These are phyloP conservation scores for Selaginella moellendorffii DNA, from an alignment of 75 land plant species.

Conservation along the genomic window DNA sequence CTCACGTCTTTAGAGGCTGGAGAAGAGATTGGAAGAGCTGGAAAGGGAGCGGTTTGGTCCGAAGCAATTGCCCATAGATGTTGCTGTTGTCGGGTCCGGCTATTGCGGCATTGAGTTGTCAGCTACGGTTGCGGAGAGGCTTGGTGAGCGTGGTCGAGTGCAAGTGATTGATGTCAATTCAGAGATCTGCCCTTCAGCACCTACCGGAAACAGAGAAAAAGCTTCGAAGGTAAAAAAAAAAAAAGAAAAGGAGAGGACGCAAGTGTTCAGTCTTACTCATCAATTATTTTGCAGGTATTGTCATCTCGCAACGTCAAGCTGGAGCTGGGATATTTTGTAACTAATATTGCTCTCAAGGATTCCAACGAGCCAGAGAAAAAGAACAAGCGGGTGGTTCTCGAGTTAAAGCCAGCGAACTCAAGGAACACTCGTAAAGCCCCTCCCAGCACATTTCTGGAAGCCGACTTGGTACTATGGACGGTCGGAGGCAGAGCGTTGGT, in stretches of 20 bases:
- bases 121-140: slow-evolving; percentile 86
- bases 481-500: slow-evolving; percentile 61
- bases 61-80: slow-evolving; percentile 27
- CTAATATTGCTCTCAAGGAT: slow-evolving; percentile 21
- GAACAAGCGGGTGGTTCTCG: slow-evolving; percentile 13
- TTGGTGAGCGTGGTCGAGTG: slow-evolving; percentile 50
- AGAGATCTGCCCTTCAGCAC: slow-evolving; percentile 60
- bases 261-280: background rate
- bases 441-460: slow-evolving; percentile 37
- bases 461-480: slow-evolving; percentile 89
- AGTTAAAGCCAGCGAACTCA: slow-evolving; percentile 51
- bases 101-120: slow-evolving; percentile 88
- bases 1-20: slow-evolving; percentile 49
- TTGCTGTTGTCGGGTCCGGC: slow-evolving; percentile 83
- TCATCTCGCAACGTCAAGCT: slow-evolving; percentile 55
- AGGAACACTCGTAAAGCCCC: slow-evolving; percentile 21
- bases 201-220: slow-evolving; percentile 76
- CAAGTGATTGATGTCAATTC: slow-evolving; percentile 68
- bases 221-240: slow-evolving; percentile 81
- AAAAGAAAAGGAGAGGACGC: no score
- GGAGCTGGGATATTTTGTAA: slow-evolving; percentile 61
- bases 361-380: no score
- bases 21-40: slow-evolving; percentile 36
- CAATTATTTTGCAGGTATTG: background rate
- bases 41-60: slow-evolving; percentile 39